phyloP scores from a whole-genome alignment of 495 filamentous ascomycete species.

The Durotheca rogersii region DNA sequence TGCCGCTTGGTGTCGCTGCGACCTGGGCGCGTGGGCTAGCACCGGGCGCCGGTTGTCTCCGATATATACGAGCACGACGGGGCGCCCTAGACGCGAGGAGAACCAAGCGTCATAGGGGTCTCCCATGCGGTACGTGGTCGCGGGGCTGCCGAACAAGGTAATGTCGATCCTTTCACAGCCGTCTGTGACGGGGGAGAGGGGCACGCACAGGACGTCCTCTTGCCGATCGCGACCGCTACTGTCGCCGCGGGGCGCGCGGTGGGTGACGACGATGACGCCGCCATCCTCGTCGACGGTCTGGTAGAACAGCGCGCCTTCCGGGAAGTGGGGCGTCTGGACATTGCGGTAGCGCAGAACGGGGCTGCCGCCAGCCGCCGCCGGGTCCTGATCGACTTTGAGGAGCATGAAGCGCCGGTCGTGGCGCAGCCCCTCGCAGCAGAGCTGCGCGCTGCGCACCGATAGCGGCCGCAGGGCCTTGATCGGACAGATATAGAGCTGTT shows the following conservation, averaged over 20 bases:
- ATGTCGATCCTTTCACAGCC: slow-evolving; percentile 55
- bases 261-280: slow-evolving; percentile 58
- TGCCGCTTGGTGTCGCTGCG: too few relatives aligned
- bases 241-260: slow-evolving; percentile 51
- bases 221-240: too few relatives aligned
- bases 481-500: slow-evolving; percentile 87
- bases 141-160: slow-evolving; percentile 62
- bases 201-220: slow-evolving; percentile 50
- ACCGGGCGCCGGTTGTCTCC: slow-evolving; percentile 63
- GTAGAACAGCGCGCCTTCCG: slow-evolving; percentile 67
- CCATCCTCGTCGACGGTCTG: slow-evolving; percentile 49
- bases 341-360: slow-evolving; percentile 56
- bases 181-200: slow-evolving; percentile 57
- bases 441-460: slow-evolving; percentile 51
- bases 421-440: slow-evolving; percentile 67
- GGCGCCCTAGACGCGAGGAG: slow-evolving; percentile 65
- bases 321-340: slow-evolving; percentile 66
- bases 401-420: slow-evolving; percentile 83
- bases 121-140: slow-evolving; percentile 68
- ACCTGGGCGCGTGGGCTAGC: slow-evolving; percentile 50
- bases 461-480: slow-evolving; percentile 81
- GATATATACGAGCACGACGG: slow-evolving; percentile 67
- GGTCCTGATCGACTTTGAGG: slow-evolving; percentile 58
- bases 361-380: too few relatives aligned
- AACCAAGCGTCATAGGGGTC: slow-evolving; percentile 71